Base-by-base conservation (phyloP, 2,329 filamentous ascomycete species). In the Cytospora leucostoma region DNA sequence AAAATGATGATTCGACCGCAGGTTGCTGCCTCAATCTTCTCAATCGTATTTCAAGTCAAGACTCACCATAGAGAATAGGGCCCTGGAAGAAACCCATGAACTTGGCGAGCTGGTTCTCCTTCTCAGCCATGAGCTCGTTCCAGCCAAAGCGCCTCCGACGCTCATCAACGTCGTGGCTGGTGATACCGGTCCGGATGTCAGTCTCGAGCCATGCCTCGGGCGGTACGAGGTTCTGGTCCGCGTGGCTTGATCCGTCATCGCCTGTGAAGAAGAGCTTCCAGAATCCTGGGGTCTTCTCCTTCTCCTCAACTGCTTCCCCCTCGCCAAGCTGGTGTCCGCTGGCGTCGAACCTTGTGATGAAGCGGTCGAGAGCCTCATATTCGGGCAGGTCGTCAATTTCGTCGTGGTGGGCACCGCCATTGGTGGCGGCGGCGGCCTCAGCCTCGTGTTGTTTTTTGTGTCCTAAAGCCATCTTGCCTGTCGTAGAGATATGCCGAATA, bases 1-100 rank as follows among this genome's bases (percentile, higher is more conserved):
- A 8, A 34, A 6, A 7, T 8, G 5, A 7, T 8, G 4, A 17
- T 8, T 50, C 27, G 27, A 50, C 15, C 17, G 6, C 47, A 38
- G 33, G n/a, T 27, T 37, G 7, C 15, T 8, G 44, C 44, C 44
- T 4, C 11, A 19, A 2, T n/a, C 19, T 2, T 47, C 12, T 5
- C 2, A 2, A 8, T 10, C 7, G 35, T 10, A 35, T 37, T 6
- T 47, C 1, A 27, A 27, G 27, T 69, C 59, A 72, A 74, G 55
- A 58, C 65, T 65, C 12, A 66, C 65, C 63, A 38, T 66, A 63
- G 3, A 74, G 84, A 80, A 91, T 88, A 65, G 88, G 88, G 71
- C 88, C 88, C 72, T 82, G 84, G 82, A 91, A 91, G 78, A 88
- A 91, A 72, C 83, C 80, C 69, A 91, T 75, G 76, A 91, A 88